A percentile compares a stretch with the other conserved stretches of the same genome.
These are phyloP conservation scores for Mesotaenium endlicherianum DNA, from an alignment of 139 green algal species.

Conservation along the genomic window DNA sequence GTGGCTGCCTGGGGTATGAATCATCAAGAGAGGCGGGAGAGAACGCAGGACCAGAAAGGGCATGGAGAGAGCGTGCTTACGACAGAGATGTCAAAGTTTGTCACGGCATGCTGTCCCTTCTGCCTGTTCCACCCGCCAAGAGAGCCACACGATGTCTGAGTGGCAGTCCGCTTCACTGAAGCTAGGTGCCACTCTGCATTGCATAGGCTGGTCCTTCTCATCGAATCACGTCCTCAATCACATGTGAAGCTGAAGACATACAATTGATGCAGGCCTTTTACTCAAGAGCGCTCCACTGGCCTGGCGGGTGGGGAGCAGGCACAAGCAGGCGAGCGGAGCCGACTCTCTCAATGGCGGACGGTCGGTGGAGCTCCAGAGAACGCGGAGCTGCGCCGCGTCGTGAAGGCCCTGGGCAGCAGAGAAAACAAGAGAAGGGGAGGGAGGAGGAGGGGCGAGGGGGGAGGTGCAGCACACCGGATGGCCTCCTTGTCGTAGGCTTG, in stretches of 20 bases:
- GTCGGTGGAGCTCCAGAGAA: too few species aligned
- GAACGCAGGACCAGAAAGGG: not conserved
- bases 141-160: too few species aligned
- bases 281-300: not conserved
- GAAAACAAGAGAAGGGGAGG: not conserved
- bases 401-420: not conserved
- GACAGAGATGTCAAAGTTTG: conserved; percentile 10
- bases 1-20: too few species aligned
- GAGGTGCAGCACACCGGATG: conserved; percentile 29
- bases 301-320: not conserved
- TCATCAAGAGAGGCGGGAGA: too few species aligned
- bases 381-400: too few species aligned
- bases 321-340: not conserved
- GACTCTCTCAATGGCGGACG: too few species aligned
- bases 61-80: not conserved
- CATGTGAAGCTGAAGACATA: not conserved
- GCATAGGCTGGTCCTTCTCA: not conserved
- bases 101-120: conserved; percentile 1
- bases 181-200: too few species aligned
- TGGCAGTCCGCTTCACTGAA: too few species aligned
- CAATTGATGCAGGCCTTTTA: not conserved
- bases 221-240: not conserved
- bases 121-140: too few species aligned
- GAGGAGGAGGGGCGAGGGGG: not conserved
- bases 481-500: conserved; percentile 47